phyloP scores from a whole-genome alignment of 192 early-diverging fungal genomes.

The Coemansia sp. region DNA sequence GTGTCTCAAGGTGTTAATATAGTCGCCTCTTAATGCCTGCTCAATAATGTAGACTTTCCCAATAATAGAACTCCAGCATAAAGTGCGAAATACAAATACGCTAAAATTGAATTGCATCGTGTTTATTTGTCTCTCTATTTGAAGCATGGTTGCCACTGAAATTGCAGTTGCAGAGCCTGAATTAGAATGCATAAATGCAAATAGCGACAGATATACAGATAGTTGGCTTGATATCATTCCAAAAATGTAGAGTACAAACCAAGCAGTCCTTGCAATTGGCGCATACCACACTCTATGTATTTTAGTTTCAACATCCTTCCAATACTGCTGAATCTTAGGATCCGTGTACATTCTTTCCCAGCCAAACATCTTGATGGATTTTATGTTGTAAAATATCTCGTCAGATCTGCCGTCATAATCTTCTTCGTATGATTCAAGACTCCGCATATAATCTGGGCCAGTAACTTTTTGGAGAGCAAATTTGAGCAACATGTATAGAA shows the following conservation, averaged over 20 bases:
- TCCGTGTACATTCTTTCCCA: slow-evolving; percentile 45
- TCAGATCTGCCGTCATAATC: slow-evolving; percentile 5
- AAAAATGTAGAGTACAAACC: background rate
- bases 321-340: slow-evolving; percentile 13
- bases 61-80: background rate
- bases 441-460: slow-evolving; percentile 13
- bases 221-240: too few species aligned
- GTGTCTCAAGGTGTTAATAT: slow-evolving; percentile 22
- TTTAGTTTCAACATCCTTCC: background rate
- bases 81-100: background rate
- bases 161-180: too few species aligned
- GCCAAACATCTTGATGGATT: slow-evolving; percentile 40
- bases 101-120: background rate
- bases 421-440: background rate
- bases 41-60: slow-evolving; percentile 14
- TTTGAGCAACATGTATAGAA: background rate
- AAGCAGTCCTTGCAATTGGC: slow-evolving; percentile 9
- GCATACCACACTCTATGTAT: slow-evolving; percentile 30
- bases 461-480: background rate
- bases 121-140: too few species aligned
- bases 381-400: slow-evolving; percentile 27
- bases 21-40: slow-evolving; percentile 22
- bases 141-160: too few species aligned
- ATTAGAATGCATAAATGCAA: too few species aligned
- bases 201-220: too few species aligned